A percentile compares a stretch with the other conserved stretches of the same genome.
Evolutionary conservation across 768 basidiomycete genomes (phyloP).

Genomic region (Serendipita sp.): DNA sequence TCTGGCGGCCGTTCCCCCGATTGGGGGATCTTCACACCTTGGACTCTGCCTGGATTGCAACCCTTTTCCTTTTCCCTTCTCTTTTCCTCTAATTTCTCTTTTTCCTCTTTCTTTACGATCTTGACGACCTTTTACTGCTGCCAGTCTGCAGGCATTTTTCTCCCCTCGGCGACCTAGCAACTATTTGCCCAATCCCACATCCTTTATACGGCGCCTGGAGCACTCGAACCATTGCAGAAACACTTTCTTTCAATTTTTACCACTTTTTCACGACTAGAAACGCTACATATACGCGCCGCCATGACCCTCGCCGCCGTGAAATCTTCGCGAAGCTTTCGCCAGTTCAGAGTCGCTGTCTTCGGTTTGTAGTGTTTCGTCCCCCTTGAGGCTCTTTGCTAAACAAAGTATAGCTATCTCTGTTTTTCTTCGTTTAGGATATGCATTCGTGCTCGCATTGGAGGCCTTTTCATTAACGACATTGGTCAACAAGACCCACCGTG

Average conservation of each 20-base stretch:
- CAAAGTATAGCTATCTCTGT: background rate
- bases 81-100: background rate
- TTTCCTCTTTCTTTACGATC: conserved; percentile 2
- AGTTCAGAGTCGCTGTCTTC: conserved; percentile 3
- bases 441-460: background rate
- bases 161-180: background rate
- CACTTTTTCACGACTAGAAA: background rate
- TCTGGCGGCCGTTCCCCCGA: too few species aligned
- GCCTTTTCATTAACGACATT: background rate
- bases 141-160: background rate
- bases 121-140: conserved; percentile 3
- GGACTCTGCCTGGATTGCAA: background rate
- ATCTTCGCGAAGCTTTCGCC: background rate
- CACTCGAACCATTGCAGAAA: background rate
- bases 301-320: background rate
- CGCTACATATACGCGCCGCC: background rate
- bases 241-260: background rate
- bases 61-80: background rate
- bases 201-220: conserved; percentile 3
- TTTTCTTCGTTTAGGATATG: background rate
- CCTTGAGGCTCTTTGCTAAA: background rate
- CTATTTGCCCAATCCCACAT: background rate
- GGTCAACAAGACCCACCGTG: background rate
- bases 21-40: background rate
- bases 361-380: background rate